Percentiles rank a stretch among this genome's conserved stretches.
Evolutionary conservation across 768 basidiomycete genomes (phyloP).

Genomic region (Albatrellus ellisii): DNA sequence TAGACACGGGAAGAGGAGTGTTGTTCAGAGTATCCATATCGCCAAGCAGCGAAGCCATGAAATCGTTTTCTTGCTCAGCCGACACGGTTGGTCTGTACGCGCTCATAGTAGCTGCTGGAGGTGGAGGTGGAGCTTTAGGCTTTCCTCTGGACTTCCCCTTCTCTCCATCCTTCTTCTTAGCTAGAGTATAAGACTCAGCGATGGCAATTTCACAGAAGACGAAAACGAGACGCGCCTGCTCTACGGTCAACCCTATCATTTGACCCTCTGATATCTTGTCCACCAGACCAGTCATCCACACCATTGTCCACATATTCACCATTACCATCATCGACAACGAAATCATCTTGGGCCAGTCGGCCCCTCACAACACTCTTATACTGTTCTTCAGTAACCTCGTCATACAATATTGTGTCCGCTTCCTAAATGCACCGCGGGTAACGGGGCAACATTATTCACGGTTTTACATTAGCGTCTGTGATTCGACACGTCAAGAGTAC

Average conservation of each 20-base stretch:
- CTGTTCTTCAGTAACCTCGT: conserved; percentile 82
- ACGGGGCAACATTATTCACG: too few relatives aligned
- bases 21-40: conserved; percentile 39
- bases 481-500: too few relatives aligned
- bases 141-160: conserved; percentile 35
- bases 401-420: conserved; percentile 65
- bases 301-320: conserved; percentile 93
- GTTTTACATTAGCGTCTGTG: too few relatives aligned
- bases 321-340: conserved; percentile 89
- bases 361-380: conserved; percentile 78
- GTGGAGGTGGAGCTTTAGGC: conserved; percentile 32
- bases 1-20: conserved; percentile 24
- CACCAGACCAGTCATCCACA: conserved; percentile 83
- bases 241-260: conserved; percentile 26
- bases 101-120: conserved; percentile 40
- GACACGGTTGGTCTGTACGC: conserved; percentile 72
- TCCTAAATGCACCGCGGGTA: too few relatives aligned
- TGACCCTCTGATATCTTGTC: conserved; percentile 45
- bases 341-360: conserved; percentile 79
- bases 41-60: conserved; percentile 75
- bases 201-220: conserved; percentile 8
- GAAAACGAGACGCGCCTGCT: not conserved
- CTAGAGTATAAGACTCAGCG: conserved; percentile 16
- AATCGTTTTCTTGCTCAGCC: conserved; percentile 74
- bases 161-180: conserved; percentile 25